phyloP scores from a whole-genome alignment of 441 rosid species.

The Euphorbia celastroides region DNA sequence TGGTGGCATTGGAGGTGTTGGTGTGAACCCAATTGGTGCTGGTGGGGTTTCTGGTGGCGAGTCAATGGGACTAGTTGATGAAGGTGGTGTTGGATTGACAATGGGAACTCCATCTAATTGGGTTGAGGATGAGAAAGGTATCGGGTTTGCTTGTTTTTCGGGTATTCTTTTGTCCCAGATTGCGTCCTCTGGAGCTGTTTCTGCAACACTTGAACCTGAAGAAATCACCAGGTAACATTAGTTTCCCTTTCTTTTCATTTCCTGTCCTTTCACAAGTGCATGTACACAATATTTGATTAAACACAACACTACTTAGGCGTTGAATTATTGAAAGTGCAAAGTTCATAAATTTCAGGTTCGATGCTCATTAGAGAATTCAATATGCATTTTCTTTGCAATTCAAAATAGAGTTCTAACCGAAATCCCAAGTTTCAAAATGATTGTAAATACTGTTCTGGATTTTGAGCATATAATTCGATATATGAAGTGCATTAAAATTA shows the following conservation, averaged over 20 bases:
- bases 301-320: slow-evolving; percentile 1
- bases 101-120: slow-evolving; percentile 54
- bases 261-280: not conserved
- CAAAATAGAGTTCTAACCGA: not conserved
- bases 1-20: slow-evolving; percentile 19
- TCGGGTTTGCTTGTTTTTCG: slow-evolving; percentile 26
- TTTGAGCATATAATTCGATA: not conserved
- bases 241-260: slow-evolving; percentile 6
- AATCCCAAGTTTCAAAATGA: not conserved
- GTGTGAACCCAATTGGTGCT: slow-evolving; percentile 17
- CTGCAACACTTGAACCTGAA: slow-evolving; percentile 50
- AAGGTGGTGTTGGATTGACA: slow-evolving; percentile 69
- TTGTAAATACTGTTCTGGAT: not conserved
- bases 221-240: slow-evolving; percentile 23
- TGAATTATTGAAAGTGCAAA: not conserved
- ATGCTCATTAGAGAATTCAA: not conserved
- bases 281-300: too few relatives aligned
- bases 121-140: slow-evolving; percentile 24
- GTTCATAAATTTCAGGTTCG: not conserved
- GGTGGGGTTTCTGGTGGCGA: slow-evolving; percentile 21
- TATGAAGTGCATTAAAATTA: not conserved
- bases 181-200: slow-evolving; percentile 31
- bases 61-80: slow-evolving; percentile 29
- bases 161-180: slow-evolving; percentile 22
- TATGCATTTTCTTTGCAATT: not conserved